Evolutionary conservation across 2,329 filamentous ascomycete species (phyloP), one percentile per base, ranked within the genome.

Genomic region (Diplodia mutila): DNA sequence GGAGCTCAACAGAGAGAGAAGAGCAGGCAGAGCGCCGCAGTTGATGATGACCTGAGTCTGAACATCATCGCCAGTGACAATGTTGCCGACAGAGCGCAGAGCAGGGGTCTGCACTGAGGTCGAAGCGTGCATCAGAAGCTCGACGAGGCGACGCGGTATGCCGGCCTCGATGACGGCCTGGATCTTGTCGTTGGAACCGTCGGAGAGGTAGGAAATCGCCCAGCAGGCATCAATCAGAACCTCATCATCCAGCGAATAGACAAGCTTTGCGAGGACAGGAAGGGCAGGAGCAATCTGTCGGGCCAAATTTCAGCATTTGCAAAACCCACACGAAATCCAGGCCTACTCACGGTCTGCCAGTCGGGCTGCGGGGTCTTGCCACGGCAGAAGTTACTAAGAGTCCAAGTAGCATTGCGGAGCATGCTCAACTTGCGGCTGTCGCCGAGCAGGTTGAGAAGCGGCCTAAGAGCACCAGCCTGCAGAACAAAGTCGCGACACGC

Each of bases 1-100:
- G 42, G 94, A 98, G 85, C 94, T 94, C 70, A 99, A 85, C 21
- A 99, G 89, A 42, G 94, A 95, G 63, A 98, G 85, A n/a, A 99
- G 87, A 72, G 94, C 96, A 51, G 94, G 90, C 55, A 99, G 87
- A 72, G 95, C 90, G 69, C 95, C 94, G 75, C 94, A 97, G 87
- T 99, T 99, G 82, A 99, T 99, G 80, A 99, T 97, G 72, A 99
- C 93, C 81, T 99, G 95, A 27, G 95, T 99, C 84, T 99, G 95
- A 51, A 99, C 92, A 78, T 99, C 95, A 78, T 99, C 95, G 73
- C 95, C 95, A 52, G 95, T 99, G 65, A 99, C 95, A 73, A 99
- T 99, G 84, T 99, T 99, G 71, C 95, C 95, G 65, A 99, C 95
- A 0, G 95, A 99, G 73, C 95, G 91, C 67, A 99, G 91, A 57